phyloP scores from a whole-genome alignment of 1,284 basidiomycete genomes.

The Mycena citricolor region DNA sequence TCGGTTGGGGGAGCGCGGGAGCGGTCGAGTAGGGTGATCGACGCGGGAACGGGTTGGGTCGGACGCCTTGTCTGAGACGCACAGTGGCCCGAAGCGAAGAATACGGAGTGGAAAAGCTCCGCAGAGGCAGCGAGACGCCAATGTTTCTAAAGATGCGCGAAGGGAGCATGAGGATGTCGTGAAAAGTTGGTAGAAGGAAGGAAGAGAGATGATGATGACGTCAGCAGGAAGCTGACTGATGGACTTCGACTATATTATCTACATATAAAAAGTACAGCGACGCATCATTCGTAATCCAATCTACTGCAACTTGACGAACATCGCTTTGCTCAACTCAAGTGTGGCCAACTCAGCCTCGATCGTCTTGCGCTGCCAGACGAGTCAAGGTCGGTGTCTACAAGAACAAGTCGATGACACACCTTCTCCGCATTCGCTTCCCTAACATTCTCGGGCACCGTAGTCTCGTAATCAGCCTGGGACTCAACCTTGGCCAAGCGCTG shows the following conservation, averaged over 20 bases:
- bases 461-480: conserved; percentile 73
- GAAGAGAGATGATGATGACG: not conserved
- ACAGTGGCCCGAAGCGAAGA: conserved; percentile 37
- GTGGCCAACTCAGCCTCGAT: conserved; percentile 64
- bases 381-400: conserved; percentile 23
- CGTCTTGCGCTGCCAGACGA: conserved; percentile 51
- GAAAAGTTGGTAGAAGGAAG: too few species aligned
- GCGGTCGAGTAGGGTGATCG: conserved; percentile 19
- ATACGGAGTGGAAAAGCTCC: conserved; percentile 38
- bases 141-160: conserved; percentile 43
- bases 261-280: conserved; percentile 1
- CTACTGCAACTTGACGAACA: conserved; percentile 56
- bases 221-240: conserved; percentile 1
- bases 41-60: conserved; percentile 24
- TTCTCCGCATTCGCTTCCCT: conserved; percentile 76
- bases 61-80: conserved; percentile 37
- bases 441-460: conserved; percentile 78
- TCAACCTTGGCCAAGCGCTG: conserved; percentile 80
- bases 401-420: conserved; percentile 50
- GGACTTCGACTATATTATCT: not conserved
- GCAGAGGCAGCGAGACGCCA: conserved; percentile 39
- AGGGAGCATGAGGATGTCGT: conserved; percentile 47
- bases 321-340: conserved; percentile 55
- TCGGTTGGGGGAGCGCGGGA: conserved; percentile 19
- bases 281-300: too few species aligned